Percentiles rank a stretch among this genome's conserved stretches.
Evolutionary conservation across 2,329 filamentous ascomycete genomes (phyloP).

Genomic region (Trichoderma koningiopsis): DNA sequence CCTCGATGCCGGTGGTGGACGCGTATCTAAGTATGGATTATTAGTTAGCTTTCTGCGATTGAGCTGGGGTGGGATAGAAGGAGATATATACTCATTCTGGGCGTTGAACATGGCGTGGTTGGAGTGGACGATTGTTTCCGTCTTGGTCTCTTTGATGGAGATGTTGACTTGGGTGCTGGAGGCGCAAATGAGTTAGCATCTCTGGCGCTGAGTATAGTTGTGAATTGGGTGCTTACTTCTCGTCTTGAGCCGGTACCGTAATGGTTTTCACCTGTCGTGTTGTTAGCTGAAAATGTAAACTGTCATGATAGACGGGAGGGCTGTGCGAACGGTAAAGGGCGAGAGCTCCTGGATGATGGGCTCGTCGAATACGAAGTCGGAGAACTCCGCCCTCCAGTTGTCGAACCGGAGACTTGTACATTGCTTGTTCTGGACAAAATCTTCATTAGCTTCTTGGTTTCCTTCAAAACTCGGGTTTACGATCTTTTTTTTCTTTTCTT

Average conservation of each 20-base stretch:
- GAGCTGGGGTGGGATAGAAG: not conserved
- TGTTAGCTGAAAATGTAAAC: not conserved
- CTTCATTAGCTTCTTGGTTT: not conserved
- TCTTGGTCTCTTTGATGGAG: slow-evolving; percentile 20
- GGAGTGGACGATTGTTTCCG: slow-evolving; percentile 15
- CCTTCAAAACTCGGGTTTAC: not conserved
- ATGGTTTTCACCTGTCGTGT: slow-evolving; percentile 6
- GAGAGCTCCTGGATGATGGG: slow-evolving; percentile 23
- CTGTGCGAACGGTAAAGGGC: slow-evolving; percentile 12
- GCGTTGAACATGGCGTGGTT: slow-evolving; percentile 20
- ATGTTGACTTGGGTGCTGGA: slow-evolving; percentile 20
- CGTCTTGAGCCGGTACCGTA: slow-evolving; percentile 19
- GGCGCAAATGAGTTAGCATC: not conserved
- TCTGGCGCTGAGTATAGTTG: not conserved
- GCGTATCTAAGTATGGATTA: not conserved
- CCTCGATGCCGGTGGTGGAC: slow-evolving; percentile 7
- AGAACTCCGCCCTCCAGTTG: slow-evolving; percentile 21
- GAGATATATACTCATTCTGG: slow-evolving; percentile 10
- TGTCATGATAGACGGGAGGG: not conserved
- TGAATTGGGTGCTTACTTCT: slow-evolving; percentile 1
- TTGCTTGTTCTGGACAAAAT: slow-evolving; percentile 15
- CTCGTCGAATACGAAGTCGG: slow-evolving; percentile 23
- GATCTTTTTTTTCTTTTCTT: not conserved
- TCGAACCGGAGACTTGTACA: slow-evolving; percentile 23
- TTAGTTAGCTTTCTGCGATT: slow-evolving; percentile 4